Percentiles rank a stretch among this genome's conserved stretches.
Evolutionary conservation across 306 rosid species (phyloP).

Genomic region (Heteromeles arbutifolia): DNA sequence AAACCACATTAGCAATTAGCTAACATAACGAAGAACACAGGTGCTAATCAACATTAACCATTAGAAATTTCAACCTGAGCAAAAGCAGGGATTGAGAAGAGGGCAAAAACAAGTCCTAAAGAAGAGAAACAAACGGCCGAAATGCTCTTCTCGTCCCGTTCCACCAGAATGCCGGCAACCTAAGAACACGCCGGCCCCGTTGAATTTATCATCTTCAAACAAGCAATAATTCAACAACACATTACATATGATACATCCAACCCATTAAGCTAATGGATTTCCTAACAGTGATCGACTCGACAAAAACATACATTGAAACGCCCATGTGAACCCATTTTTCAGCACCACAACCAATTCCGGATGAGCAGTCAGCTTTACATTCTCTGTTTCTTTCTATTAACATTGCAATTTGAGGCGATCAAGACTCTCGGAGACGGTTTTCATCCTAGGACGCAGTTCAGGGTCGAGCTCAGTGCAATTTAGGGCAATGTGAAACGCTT

Average conservation of each 20-base stretch:
- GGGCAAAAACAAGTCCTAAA: not conserved
- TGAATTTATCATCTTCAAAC: not conserved
- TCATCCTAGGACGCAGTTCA: conserved; percentile 71
- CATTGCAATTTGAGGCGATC: conserved; percentile 44
- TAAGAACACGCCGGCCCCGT: not conserved
- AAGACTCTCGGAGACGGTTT: conserved; percentile 57
- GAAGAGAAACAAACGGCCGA: not conserved
- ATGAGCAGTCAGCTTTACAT: conserved; percentile 10
- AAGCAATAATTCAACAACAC: not conserved
- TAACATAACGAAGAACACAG: not conserved
- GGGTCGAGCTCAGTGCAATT: conserved; percentile 71
- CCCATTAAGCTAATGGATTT: conserved; percentile 17
- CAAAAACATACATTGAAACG: not conserved
- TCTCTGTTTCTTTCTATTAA: not conserved
- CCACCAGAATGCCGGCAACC: not conserved
- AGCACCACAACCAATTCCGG: conserved; percentile 7
- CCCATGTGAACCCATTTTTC: not conserved
- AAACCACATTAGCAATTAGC: not conserved
- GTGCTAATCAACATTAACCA: not conserved
- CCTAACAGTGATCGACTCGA: not conserved
- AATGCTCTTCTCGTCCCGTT: not conserved
- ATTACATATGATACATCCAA: not conserved
- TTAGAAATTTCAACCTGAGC: not conserved
- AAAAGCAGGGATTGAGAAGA: not conserved
- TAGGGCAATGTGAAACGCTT: conserved; percentile 60